phyloP scores from a whole-genome alignment of 2,329 filamentous ascomycete genomes.

The Colletotrichum tamarilloi region DNA sequence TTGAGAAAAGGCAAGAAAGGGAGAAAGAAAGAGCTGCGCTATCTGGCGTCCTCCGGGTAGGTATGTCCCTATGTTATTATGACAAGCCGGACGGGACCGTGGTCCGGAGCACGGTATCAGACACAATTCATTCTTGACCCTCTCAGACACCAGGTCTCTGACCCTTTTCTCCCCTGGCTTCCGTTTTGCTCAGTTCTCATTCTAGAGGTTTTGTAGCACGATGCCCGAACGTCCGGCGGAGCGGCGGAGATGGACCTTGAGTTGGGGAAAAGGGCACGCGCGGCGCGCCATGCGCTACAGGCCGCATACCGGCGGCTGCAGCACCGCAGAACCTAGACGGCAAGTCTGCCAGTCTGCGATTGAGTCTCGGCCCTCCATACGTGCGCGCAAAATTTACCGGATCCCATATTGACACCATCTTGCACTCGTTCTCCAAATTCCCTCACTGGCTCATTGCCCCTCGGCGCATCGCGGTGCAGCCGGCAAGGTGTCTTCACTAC shows the following conservation, averaged over 20 bases:
- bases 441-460: slow-evolving; percentile 2
- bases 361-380: background rate
- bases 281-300: background rate
- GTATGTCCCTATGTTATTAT: background rate
- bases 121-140: slow-evolving; percentile 4
- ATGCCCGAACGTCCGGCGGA: background rate
- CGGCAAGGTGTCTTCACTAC: background rate
- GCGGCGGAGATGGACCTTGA: slow-evolving; percentile 5
- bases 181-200: background rate
- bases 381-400: background rate
- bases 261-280: slow-evolving; percentile 12
- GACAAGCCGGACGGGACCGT: background rate
- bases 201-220: background rate
- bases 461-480: slow-evolving; percentile 7
- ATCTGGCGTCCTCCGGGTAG: background rate
- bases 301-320: background rate
- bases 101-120: background rate
- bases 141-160: background rate
- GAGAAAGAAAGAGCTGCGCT: background rate
- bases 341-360: background rate
- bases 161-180: background rate
- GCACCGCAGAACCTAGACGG: no score
- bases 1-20: background rate
- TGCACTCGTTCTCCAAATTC: background rate
- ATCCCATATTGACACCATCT: background rate